Percentiles rank a stretch among this genome's conserved stretches.
Conservation (phyloP, 768 basidiomycete genomes). For the Agaricus subrufescens region DNA sequence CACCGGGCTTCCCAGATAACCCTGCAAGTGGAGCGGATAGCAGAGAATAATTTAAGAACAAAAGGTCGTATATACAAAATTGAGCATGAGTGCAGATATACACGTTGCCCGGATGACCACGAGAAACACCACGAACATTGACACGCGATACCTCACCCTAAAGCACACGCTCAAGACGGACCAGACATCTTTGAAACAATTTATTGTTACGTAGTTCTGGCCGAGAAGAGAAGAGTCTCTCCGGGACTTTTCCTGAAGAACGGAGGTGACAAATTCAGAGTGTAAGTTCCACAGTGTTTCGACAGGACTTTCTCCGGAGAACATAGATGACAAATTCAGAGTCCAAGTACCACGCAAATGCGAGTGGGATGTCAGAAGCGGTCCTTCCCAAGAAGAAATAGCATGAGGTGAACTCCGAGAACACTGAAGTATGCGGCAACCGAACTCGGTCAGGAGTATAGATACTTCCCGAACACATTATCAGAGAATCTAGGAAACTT, state of each 20-base stretch:
- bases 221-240: background rate
- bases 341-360: background rate
- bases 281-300: background rate
- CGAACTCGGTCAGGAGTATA: constrained; percentile 58
- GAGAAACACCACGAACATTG: constrained; percentile 12
- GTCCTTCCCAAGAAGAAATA: constrained; percentile 51
- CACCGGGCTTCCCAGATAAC: constrained; percentile 37
- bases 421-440: constrained; percentile 36
- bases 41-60: constrained; percentile 62
- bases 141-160: too few species aligned
- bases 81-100: constrained; percentile 43
- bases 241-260: background rate
- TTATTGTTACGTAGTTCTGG: background rate
- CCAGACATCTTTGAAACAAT: too few species aligned
- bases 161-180: too few species aligned
- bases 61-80: constrained; percentile 50
- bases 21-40: constrained; percentile 49
- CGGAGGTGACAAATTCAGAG: background rate
- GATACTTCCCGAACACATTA: constrained; percentile 41
- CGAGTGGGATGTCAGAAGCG: constrained; percentile 17
- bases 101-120: constrained; percentile 49
- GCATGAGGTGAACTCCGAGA: constrained; percentile 32
- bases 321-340: background rate
- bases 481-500: constrained; percentile 42
- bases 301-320: background rate